Evolutionary conservation across 441 rosid genomes (phyloP), one percentile per base, ranked within the genome.

Genomic region (Eruca vesicaria): DNA sequence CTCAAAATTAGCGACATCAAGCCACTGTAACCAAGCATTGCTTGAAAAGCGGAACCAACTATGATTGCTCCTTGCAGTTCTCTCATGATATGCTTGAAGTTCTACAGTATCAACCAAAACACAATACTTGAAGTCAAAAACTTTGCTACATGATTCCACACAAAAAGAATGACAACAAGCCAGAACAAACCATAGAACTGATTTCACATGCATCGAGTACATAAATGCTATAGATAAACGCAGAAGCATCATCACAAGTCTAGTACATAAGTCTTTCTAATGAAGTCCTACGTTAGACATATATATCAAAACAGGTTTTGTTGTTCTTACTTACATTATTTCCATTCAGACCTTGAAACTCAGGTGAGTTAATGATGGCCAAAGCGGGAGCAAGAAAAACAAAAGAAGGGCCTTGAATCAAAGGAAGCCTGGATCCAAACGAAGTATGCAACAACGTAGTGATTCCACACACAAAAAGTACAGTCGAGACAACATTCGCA

Each of bases 321-420:
- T 7, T 21, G 35, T 5, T 32, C 20, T 29, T 59, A 63, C 99
- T 63, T 87, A 93, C 99, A 73, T 75, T 69, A 29, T 95, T 93
- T 84, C 97, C 96, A 82, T 82, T 88, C 66, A 93, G 82, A 73
- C 85, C 89, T 81, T 86, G 95, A 78, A 95, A 91, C 72, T 91
- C 96, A 0, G 90, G 88, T n/a, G 98, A 95, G 86, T 95, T 93
- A 29, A 95, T 89, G 70, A 93, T 88, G 7, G 90, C 93, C 79
- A 95, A 82, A 64, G 86, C 94, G 29, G 99, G 99, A 73, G 98
- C 99, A 36, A 95, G 91, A 83, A 72, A 91, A 72, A 91, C 92
- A 83, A 91, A 93, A 48, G 99, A 93, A 20, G 99, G 96, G 45
- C 99, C 99, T 80, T 95, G 99, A 56, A 95, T 85, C 81, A 95